These are phyloP conservation scores for Vicia sativa DNA, from an alignment of 306 rosid species.

Conservation along the genomic window DNA sequence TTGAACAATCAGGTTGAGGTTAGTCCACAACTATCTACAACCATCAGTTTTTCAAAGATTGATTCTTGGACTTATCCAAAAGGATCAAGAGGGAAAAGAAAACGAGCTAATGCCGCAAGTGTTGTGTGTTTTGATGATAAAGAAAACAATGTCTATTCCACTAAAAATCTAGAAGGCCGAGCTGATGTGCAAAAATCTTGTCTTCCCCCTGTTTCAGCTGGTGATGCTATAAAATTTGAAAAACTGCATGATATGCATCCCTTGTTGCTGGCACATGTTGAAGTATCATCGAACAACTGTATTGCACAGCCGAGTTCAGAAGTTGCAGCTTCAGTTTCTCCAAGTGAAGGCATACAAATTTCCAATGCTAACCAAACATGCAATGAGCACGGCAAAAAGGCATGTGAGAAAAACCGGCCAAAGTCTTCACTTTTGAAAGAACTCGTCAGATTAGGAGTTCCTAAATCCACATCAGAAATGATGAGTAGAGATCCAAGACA, in stretches of 20 bases:
- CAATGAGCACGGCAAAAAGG: conserved; percentile 40
- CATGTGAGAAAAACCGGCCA: conserved; percentile 46
- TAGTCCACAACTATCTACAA: conserved; percentile 38
- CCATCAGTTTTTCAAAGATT: conserved; percentile 39
- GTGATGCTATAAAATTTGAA: conserved; percentile 26
- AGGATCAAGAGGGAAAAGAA: conserved; percentile 72
- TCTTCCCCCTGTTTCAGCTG: conserved; percentile 36
- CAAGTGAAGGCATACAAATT: conserved; percentile 33
- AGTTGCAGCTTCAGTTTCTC: conserved; percentile 25
- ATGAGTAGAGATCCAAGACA: conserved; percentile 59
- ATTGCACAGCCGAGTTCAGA: conserved; percentile 37
- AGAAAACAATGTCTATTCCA: conserved; percentile 34
- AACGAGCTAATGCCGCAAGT: conserved; percentile 38
- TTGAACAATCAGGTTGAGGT: conserved; percentile 43
- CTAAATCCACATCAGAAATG: conserved; percentile 38
- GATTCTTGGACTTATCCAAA: conserved; percentile 53
- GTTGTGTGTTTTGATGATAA: conserved; percentile 44
- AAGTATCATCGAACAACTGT: conserved; percentile 35
- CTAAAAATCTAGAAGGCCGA: conserved; percentile 30
- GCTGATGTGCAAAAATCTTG: conserved; percentile 37
- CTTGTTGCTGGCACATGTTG: conserved; percentile 42
- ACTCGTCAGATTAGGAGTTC: conserved; percentile 54
- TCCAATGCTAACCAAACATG: conserved; percentile 35
- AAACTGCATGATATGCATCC: conserved; percentile 29
- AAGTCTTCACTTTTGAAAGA: conserved; percentile 56